These are phyloP conservation scores for Nakazawaea populi DNA, from an alignment of 805 yeast genomes.

Conservation along the genomic window DNA sequence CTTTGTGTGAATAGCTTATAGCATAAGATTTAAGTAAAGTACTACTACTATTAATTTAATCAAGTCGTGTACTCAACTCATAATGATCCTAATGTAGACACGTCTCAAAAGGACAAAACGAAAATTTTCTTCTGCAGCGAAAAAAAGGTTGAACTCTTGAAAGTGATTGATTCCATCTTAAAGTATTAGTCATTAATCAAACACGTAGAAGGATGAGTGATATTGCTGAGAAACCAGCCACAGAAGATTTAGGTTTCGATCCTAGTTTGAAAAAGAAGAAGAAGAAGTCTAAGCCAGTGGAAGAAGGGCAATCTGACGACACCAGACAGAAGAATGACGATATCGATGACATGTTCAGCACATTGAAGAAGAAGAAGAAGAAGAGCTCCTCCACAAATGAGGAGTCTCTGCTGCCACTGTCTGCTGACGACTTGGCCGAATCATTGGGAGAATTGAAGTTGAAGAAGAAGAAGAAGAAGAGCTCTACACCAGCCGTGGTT, in stretches of 20 bases:
- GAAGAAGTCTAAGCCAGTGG: constrained; percentile 46
- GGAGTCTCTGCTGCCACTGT: constrained; percentile 10
- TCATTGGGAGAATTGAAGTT: constrained; percentile 65
- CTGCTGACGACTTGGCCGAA: constrained; percentile 40
- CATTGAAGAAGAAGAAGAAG: constrained; percentile 84
- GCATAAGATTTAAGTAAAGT: too few relatives aligned
- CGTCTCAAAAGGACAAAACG: too few relatives aligned
- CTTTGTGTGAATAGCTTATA: too few relatives aligned
- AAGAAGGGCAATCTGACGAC: constrained; percentile 33
- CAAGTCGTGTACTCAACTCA: too few relatives aligned
- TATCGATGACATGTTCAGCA: constrained; percentile 64
- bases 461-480: constrained; percentile 82
- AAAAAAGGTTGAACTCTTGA: too few relatives aligned
- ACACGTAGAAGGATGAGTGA: constrained; percentile 15
- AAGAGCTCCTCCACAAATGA: constrained; percentile 38
- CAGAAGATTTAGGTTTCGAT: constrained; percentile 58
- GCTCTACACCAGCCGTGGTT: constrained; percentile 46
- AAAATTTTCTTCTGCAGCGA: too few relatives aligned
- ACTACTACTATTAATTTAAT: too few relatives aligned
- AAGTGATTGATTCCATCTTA: too few relatives aligned
- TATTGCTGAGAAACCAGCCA: constrained; percentile 13
- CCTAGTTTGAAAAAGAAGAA: constrained; percentile 74
- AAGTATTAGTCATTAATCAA: too few relatives aligned
- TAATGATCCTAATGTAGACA: too few relatives aligned
- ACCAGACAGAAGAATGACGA: constrained; percentile 22